Percentiles rank a stretch among this genome's conserved stretches.
Evolutionary conservation across 805 yeast genomes (phyloP).

Genomic region (Lipomyces anomalus): DNA sequence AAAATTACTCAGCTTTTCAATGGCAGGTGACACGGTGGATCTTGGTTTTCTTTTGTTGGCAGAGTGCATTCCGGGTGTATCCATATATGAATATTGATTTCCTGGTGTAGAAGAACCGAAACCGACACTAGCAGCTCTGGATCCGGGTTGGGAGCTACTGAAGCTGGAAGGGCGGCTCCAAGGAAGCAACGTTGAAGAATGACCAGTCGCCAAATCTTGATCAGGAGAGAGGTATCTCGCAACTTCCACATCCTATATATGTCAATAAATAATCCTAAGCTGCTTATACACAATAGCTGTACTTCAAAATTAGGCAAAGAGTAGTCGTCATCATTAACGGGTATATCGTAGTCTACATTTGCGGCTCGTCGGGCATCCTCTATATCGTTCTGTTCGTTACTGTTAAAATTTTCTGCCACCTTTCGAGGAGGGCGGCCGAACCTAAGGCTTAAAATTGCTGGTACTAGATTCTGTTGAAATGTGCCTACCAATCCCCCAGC

Average conservation of each 20-base stretch:
- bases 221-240: constrained; percentile 7
- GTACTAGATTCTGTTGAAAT: neutral
- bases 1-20: neutral
- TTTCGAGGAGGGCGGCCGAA: neutral
- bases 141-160: neutral
- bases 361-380: constrained; percentile 6
- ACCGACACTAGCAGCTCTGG: neutral
- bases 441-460: neutral
- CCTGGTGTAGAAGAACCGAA: neutral
- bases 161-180: constrained; percentile 1
- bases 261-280: neutral
- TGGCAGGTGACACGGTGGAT: neutral
- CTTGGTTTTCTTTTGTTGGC: neutral
- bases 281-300: neutral
- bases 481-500: neutral
- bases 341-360: neutral
- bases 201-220: constrained; percentile 2
- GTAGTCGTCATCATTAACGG: neutral
- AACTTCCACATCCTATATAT: constrained; percentile 2
- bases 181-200: constrained; percentile 5
- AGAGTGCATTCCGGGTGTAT: neutral
- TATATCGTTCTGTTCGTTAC: neutral
- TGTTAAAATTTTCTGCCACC: neutral
- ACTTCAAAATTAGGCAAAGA: neutral
- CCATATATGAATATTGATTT: neutral